These are phyloP conservation scores for Schoenoplectus triqueter DNA, from an alignment of 202 grass and related monocot genomes.

Conservation along the genomic window DNA sequence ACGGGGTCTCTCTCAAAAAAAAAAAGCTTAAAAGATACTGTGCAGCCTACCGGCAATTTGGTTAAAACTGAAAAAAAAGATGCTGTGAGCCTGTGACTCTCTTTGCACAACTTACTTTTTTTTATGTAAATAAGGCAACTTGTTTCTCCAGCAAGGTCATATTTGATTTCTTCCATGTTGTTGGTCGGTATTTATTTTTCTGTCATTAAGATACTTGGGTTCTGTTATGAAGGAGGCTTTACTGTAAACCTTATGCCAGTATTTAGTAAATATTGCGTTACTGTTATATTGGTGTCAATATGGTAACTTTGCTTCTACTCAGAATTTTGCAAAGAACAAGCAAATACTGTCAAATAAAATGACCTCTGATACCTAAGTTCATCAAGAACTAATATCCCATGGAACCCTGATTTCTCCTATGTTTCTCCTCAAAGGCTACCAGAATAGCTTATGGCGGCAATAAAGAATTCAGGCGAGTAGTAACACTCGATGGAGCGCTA, in stretches of 20 bases:
- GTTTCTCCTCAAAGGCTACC: constrained; percentile 60
- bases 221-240: neutral
- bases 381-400: neutral
- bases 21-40: neutral
- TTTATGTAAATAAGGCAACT: constrained; percentile 12
- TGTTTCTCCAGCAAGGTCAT: neutral
- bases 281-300: neutral
- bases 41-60: no score
- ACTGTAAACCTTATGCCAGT: neutral
- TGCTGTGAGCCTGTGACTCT: neutral
- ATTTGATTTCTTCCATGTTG: constrained; percentile 13
- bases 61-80: no score
- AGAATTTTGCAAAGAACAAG: neutral
- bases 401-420: neutral
- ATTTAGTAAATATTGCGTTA: neutral
- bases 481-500: constrained; percentile 84
- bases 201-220: neutral
- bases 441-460: constrained; percentile 77
- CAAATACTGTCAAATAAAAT: neutral
- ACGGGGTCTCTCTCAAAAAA: neutral
- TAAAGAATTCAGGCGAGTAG: constrained; percentile 80
- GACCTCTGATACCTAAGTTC: neutral
- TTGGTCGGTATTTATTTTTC: neutral
- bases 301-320: constrained; percentile 22
- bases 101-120: neutral